phyloP scores from a whole-genome alignment of 257 asterid genomes.

The Cynanchum wilfordii region DNA sequence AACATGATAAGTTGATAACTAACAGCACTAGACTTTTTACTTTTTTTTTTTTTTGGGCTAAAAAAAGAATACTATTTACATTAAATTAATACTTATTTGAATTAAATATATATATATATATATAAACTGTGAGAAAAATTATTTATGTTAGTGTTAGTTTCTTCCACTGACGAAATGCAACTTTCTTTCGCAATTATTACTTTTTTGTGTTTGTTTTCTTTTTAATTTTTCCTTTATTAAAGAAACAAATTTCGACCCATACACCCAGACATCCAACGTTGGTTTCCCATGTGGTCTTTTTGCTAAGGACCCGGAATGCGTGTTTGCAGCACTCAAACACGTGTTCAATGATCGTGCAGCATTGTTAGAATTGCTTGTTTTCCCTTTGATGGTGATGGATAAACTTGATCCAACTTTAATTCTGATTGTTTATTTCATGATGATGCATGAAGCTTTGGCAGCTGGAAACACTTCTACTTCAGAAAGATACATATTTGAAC shows the following conservation, averaged over 20 bases:
- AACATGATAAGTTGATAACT: neutral
- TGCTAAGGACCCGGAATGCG: conserved; percentile 34
- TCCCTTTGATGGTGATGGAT: conserved; percentile 5
- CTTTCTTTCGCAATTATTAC: too few species aligned
- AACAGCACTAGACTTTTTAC: neutral
- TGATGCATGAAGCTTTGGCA: conserved; percentile 88
- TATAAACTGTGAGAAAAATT: too few species aligned
- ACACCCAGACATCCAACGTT: conserved; percentile 2
- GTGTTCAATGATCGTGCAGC: conserved; percentile 1
- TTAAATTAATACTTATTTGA: too few species aligned
- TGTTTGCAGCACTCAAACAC: conserved; percentile 58
- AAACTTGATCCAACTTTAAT: conserved; percentile 32
- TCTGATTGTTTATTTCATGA: conserved; percentile 19
- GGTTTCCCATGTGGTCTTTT: conserved; percentile 41
- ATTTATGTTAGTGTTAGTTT: too few species aligned
- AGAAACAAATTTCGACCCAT: neutral
- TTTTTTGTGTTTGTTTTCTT: too few species aligned
- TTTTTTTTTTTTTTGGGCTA: too few species aligned
- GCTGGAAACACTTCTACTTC: conserved; percentile 93
- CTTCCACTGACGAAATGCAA: too few species aligned
- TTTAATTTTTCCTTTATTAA: neutral
- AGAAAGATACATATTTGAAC: conserved; percentile 90
- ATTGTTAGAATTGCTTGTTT: conserved; percentile 27
- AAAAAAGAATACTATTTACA: too few species aligned
- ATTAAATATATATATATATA: too few species aligned